phyloP scores from a whole-genome alignment of 805 yeast genomes.

The Brettanomyces bruxellensis region DNA sequence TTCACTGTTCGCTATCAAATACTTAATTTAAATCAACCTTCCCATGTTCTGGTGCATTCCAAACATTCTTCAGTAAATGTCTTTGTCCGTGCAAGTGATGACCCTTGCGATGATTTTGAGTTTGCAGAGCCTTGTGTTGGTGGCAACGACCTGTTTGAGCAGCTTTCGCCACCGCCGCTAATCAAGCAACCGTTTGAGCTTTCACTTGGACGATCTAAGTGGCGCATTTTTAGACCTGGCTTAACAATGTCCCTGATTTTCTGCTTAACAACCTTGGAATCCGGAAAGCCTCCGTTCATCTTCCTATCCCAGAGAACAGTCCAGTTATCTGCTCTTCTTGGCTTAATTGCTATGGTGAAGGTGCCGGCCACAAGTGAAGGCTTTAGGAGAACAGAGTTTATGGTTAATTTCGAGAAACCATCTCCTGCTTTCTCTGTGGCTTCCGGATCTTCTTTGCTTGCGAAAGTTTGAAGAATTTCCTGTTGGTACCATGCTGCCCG shows the following conservation, averaged over 20 bases:
- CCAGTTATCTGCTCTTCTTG: constrained; percentile 18
- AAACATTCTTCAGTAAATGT: constrained; percentile 20
- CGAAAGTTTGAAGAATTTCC: constrained; percentile 76
- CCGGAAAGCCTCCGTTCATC: constrained; percentile 71
- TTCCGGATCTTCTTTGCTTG: constrained; percentile 13
- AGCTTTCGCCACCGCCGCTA: not conserved
- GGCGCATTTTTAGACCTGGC: constrained; percentile 52
- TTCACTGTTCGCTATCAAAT: not conserved
- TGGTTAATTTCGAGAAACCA: constrained; percentile 30
- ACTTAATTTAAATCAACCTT: constrained; percentile 8
- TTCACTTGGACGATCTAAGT: constrained; percentile 38
- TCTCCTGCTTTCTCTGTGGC: constrained; percentile 5
- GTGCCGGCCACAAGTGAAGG: constrained; percentile 43
- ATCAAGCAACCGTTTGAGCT: constrained; percentile 13
- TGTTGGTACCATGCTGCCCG: constrained; percentile 85
- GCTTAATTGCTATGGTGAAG: constrained; percentile 48
- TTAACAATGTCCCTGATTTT: constrained; percentile 50
- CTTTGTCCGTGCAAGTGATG: constrained; percentile 3
- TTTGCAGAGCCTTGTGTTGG: not conserved
- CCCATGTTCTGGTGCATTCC: constrained; percentile 24
- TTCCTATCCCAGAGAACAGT: constrained; percentile 54
- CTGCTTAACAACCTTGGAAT: constrained; percentile 68
- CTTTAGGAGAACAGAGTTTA: constrained; percentile 43
- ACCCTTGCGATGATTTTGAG: not conserved
- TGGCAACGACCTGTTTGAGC: no score